Percentiles rank a stretch among this genome's conserved stretches.
Conservation (phyloP, 2,329 filamentous ascomycete genomes). For the Arthrocladium fulminans region DNA sequence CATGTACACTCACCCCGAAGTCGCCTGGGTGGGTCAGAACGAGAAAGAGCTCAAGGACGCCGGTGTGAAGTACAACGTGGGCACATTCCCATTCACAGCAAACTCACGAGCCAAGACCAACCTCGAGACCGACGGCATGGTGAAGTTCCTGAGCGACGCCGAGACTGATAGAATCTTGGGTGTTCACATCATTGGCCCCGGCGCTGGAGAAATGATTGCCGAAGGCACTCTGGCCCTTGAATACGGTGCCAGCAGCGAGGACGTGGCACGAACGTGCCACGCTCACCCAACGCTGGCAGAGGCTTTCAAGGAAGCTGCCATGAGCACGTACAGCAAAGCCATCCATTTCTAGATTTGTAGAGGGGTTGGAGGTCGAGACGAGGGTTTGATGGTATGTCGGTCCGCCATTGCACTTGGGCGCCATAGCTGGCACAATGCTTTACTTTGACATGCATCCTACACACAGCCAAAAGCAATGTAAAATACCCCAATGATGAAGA, state of each 20-base stretch:
- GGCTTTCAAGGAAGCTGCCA: conserved; percentile 99
- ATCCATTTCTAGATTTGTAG: conserved; percentile 71
- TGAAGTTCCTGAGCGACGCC: conserved; percentile 94
- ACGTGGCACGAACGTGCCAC: conserved; percentile 89
- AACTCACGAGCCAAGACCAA: conserved; percentile 99
- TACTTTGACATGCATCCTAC: neutral
- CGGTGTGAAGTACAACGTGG: conserved; percentile 84
- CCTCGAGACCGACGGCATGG: conserved; percentile 86
- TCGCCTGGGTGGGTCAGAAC: conserved; percentile 96
- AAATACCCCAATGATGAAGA: neutral
- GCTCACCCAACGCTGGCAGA: conserved; percentile 93
- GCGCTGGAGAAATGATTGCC: conserved; percentile 98
- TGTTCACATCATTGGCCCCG: conserved; percentile 91
- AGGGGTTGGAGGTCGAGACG: neutral
- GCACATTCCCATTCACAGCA: conserved; percentile 93
- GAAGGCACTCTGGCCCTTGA: conserved; percentile 91
- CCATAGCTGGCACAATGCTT: neutral
- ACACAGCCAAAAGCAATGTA: conserved; percentile 8
- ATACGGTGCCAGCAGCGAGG: conserved; percentile 92
- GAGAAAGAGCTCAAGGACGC: conserved; percentile 90
- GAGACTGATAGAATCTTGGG: conserved; percentile 94
- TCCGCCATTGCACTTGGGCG: neutral
- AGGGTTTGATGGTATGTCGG: neutral
- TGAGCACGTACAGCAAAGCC: conserved; percentile 90
- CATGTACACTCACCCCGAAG: conserved; percentile 99